Evolutionary conservation across 1,284 basidiomycete species (phyloP), one percentile per base, ranked within the genome.

Genomic region (Cryptococcus wingfieldii): DNA sequence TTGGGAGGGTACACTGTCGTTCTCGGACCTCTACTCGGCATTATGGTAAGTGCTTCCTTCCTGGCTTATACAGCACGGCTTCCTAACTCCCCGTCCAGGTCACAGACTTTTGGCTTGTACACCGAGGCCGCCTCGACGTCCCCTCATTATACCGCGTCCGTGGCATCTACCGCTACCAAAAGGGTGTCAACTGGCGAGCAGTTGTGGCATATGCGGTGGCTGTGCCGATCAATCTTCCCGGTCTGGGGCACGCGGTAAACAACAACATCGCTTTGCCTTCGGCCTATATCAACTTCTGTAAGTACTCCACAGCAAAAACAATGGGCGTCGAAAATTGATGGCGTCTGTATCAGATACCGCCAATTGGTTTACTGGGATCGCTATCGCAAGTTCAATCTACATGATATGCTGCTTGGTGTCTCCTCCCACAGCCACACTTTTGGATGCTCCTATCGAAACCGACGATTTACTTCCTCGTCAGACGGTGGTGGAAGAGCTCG

Each of bases 111-210:
- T 44, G 42, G 42, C 10, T 44, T 12, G 42, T 44, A 13, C 42
- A 25, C 12, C 42, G 42, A 12, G 12, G 16, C 18, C 18, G 25
- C 42, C 18, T 44, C n/a, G 42, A 44, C 42, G 42, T 44, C 42
- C 42, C 42, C 4, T 44, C 42, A 13, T 19, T 44, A 9, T 44
- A 44, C 42, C 42, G 42, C 25, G 42, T 44, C n/a, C n/a, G n/a
- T 19, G 42, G 42, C 18, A 55, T 59, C 23, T 69, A 67, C 53
- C 67, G 59, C 55, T 77, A 73, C 55, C 62, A 55, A 42, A 53
- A 61, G 44, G 77, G 77, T 16, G 55, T 77, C 63, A 77, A 79
- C 63, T 65, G 64, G 53, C 65, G 75, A 5, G 77, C 76, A 5
- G 69, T 71, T 23, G 57, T 69, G 8, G 71, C 71, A 5, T 79